Base-by-base conservation (phyloP, 495 filamentous ascomycete genomes). In the Venustampulla echinocandica region DNA sequence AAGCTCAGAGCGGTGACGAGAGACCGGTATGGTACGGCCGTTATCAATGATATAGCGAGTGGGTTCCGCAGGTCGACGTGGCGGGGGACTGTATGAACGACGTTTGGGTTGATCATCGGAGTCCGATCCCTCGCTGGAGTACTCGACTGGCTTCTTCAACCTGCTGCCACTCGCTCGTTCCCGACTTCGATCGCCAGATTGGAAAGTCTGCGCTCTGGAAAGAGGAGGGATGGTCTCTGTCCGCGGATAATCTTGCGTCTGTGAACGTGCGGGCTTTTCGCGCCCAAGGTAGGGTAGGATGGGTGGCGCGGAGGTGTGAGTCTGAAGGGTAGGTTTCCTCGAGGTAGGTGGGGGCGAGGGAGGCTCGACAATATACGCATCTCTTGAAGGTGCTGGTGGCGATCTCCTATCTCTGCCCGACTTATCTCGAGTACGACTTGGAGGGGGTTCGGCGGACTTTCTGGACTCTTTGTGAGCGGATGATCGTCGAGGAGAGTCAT, bases 291-390 rank as follows among this genome's bases (percentile, higher is more conserved):
- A 22, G 2, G 50, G 34, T 19, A 48, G 2, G 17, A 43, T 48
- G 3, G 53, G 58, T 25, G 58, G 58, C 3, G 58, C 58, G 13
- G 58, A 61, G 21, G 10, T 19, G 22, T 61, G 43, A 1, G 36
- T 50, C 24, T 57, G 52, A 3, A 61, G 47, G 11, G 41, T 42
- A n/a, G 58, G 58, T 28, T 47, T 50, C 47, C 44, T 53, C n/a
- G 21, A 10, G 5, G 28, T n/a, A 0, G 33, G 11, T 10, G 44
- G 42, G 3, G 56, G 53, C n/a, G 50, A 49, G 10, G 54, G 36
- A 11, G 55, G 44, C 17, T 58, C 55, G 28, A 61, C 58, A 21
- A 61, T 58, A 35, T 55, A 44, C 13, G 53, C 18, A 33, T 50
- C 11, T 38, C 42, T 20, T 34, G 45, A 21, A 10, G 14, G 17